Base-by-base conservation (phyloP, 2,329 filamentous ascomycete species). In the Didymella segeticola region DNA sequence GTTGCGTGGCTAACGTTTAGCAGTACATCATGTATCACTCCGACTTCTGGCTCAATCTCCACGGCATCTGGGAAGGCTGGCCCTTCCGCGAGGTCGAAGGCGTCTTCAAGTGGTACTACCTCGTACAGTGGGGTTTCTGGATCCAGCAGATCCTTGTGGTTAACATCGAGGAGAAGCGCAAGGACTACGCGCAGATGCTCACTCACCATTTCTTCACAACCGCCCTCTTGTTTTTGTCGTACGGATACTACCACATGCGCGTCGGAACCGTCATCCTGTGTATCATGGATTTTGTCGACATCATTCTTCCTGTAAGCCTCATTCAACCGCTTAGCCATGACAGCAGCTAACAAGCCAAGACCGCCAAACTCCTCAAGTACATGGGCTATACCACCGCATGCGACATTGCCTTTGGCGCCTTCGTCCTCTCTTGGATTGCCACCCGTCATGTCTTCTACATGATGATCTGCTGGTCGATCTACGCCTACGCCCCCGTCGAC, bases 131-230 rank as follows among this genome's bases (percentile, higher is more conserved):
- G 77, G 88, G 89, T 20, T 98, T 97, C 75, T 97, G 91, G 89
- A 76, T 97, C 41, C 93, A 98, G 78, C 93, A 96, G 77, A 89
- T 98, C 61, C 80, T 97, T 26, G 91, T 97, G 53, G 91, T 98
- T 73, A 89, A 97, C 76, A 92, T 98, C 56, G 95, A 99, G 77
- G 90, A 96, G 77, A 86, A 89, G 62, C 86, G 95, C 68, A 98
- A 98, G 78, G 95, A 99, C 68, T 89, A 97, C 76, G 89, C 86
- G 79, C 93, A 98, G 76, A 98, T 98, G 95, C 86, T 98, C 63
- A 88, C 86, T 15, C 95, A 98, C 75, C 95, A 99, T 78, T 85
- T 97, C 71, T 87, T 98, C 72, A 99, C 95, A 17, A 90, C 88
- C 68, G 80, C 82, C 5, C 85, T 99, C 37, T 87, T 99, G 60